Base-by-base conservation (phyloP, 2,329 filamentous ascomycete genomes). In the Gnomoniopsis smithogilvyi region DNA sequence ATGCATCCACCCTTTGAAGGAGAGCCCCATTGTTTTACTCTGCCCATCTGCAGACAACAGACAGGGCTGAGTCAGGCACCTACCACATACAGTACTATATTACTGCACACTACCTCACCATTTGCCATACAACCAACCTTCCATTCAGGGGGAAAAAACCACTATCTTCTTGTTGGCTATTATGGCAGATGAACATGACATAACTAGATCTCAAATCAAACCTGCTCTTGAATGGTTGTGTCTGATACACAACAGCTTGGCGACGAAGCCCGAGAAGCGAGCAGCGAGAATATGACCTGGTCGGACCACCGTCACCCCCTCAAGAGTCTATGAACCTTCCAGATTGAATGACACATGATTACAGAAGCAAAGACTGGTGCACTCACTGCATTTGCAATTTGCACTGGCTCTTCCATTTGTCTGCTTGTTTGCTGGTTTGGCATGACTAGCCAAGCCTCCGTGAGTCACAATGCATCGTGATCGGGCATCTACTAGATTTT, bases 381-480 rank as follows among this genome's bases (percentile, higher is more conserved):
- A 41, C 4, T 6, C 36, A 41, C 36, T n/a, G 17, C 11, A 30
- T 15, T 21, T 46, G 10, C 26, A 47, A 21, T 12, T 21, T 19
- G 3, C 36, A 45, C 3, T 45, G 24, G 21, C 21, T 53, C 24
- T 53, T 45, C 24, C 34, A 36, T 47, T 54, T 17, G 24, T 50
- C 47, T 50, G 54, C 47, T 15, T 56, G 21, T 30, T 33, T 46
- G n/a, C 8, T 19, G 26, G 26, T 8, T 8, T 30, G 26, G 12
- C 17, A 11, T 19, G 15, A n/a, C 43, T 59, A 21, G 36, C 47
- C 24, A 56, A 41, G 41, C 54, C 53, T 59, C 52, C 53, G 56
- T 51, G 21, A 46, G 21, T 34, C 51, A 51, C 53, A 33, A 56
- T 56, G 36, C 50, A 51, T 56, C 56, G 33, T 50, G 54, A 21